Evolutionary conservation across 495 filamentous ascomycete species (phyloP), one percentile per base, ranked within the genome.

Genomic region (Neurospora terricola): DNA sequence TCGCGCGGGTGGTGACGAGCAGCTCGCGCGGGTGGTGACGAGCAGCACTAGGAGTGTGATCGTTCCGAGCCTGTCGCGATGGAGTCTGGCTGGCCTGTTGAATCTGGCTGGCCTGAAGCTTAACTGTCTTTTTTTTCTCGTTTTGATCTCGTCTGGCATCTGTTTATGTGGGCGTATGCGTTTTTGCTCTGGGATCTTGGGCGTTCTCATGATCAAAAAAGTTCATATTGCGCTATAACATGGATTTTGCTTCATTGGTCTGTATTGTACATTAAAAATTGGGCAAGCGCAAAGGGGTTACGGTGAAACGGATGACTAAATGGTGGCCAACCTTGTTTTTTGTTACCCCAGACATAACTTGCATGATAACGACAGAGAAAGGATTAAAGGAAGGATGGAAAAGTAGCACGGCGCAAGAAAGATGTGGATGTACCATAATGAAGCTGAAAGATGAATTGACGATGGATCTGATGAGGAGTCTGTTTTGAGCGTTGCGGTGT

Each of bases 11-110:
- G n/a, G n/a, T n/a, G n/a, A n/a, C n/a, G n/a, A n/a, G n/a, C n/a
- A n/a, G n/a, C 77, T 62, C 75, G 77, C 23, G 74, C 70, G 34
- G 73, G 74, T 70, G 71, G 73, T n/a, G 71, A 78, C 71, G 72
- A 77, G 69, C 16, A 48, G 73, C 69, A 69, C 34, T 72, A 79
- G 73, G 74, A 73, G 62, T 70, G 23, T 27, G 37, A 6, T 48
- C 10, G 27, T 72, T 36, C 66, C 39, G 11, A 38, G 43, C 48
- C 69, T 34, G 54, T 36, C 16, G 38, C 68, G 71, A 54, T 69
- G 43, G 18, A 40, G 5, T 45, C 45, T 27, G 30, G 38, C 68
- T 66, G 54, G 54, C 23, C 21, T 30, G 48, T 11, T 14, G 48
- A 27, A 30, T 30, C 54, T 30, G 54, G 27, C 23, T 62, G 54